phyloP scores from a whole-genome alignment of 768 basidiomycete species.

The Leccinum pellstonianum region DNA sequence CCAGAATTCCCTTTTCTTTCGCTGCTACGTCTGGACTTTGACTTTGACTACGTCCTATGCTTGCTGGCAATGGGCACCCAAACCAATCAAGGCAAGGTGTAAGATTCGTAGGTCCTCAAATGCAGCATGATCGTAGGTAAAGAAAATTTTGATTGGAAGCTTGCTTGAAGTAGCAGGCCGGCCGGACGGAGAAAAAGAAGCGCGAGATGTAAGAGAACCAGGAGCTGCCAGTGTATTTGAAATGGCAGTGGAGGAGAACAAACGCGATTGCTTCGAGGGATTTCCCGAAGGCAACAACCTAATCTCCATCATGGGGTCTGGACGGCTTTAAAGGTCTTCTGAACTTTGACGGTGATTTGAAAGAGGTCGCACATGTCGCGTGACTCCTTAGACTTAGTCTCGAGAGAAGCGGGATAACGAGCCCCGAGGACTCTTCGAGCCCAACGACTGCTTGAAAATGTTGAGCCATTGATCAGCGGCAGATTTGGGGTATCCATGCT shows the following conservation, averaged over 20 bases:
- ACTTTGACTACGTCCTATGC: not conserved
- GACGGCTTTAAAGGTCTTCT: too few relatives aligned
- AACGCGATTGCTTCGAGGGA: not conserved
- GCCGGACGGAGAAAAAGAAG: not conserved
- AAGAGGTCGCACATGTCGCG: too few relatives aligned
- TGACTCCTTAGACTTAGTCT: too few relatives aligned
- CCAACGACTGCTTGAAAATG: too few relatives aligned
- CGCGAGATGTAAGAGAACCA: not conserved
- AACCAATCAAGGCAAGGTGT: not conserved
- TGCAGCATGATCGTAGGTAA: not conserved
- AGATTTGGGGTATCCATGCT: too few relatives aligned
- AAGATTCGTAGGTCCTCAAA: not conserved
- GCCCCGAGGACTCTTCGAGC: too few relatives aligned
- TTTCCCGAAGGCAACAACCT: not conserved
- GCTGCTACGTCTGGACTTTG: too few relatives aligned
- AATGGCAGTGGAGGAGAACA: not conserved
- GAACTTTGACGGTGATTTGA: too few relatives aligned
- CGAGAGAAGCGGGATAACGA: too few relatives aligned
- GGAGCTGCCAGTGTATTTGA: not conserved
- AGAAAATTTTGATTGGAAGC: conserved; percentile 38
- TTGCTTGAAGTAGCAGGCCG: not conserved
- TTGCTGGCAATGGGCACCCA: not conserved
- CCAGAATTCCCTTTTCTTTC: not conserved
- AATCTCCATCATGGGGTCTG: too few relatives aligned
- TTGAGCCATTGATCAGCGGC: too few relatives aligned